Evolutionary conservation across 1,139 yeast species (phyloP).

Genomic region (Arxiozyma telluris): DNA sequence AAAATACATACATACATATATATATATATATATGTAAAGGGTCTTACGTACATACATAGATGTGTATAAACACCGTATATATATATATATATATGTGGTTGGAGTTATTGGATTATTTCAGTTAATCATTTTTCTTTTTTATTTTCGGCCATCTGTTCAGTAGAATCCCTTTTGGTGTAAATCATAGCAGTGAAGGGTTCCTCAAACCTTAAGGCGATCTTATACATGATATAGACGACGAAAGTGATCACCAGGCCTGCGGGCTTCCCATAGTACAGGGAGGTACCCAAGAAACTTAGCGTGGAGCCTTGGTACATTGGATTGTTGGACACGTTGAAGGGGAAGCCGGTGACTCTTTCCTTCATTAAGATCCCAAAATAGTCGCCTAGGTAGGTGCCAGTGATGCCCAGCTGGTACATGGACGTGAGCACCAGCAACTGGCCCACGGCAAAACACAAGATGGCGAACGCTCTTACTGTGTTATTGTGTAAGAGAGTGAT

Average conservation of each 20-base stretch:
- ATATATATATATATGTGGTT: too few relatives aligned
- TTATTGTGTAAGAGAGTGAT: slow-evolving; percentile 37
- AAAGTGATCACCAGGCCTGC: slow-evolving; percentile 69
- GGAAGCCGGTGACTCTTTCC: slow-evolving; percentile 85
- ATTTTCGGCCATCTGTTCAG: background rate
- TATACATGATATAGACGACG: slow-evolving; percentile 73
- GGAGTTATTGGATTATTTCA: too few relatives aligned
- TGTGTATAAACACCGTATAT: background rate
- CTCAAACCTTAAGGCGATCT: slow-evolving; percentile 75
- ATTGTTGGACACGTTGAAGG: slow-evolving; percentile 80
- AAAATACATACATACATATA: slow-evolving; percentile 15
- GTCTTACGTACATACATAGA: slow-evolving; percentile 17
- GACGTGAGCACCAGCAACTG: slow-evolving; percentile 72
- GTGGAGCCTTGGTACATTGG: slow-evolving; percentile 97
- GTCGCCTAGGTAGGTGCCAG: slow-evolving; percentile 95
- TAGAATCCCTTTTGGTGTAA: slow-evolving; percentile 56
- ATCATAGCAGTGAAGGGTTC: slow-evolving; percentile 94
- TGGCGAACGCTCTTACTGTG: slow-evolving; percentile 38
- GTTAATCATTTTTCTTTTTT: background rate
- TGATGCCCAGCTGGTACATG: slow-evolving; percentile 90
- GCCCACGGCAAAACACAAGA: slow-evolving; percentile 50
- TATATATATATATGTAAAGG: background rate
- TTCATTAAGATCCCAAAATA: slow-evolving; percentile 94
- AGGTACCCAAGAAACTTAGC: slow-evolving; percentile 81
- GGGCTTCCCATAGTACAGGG: slow-evolving; percentile 81